Evolutionary conservation across 140 eudicot species (phyloP).

Genomic region (Stevia rebaudiana): DNA sequence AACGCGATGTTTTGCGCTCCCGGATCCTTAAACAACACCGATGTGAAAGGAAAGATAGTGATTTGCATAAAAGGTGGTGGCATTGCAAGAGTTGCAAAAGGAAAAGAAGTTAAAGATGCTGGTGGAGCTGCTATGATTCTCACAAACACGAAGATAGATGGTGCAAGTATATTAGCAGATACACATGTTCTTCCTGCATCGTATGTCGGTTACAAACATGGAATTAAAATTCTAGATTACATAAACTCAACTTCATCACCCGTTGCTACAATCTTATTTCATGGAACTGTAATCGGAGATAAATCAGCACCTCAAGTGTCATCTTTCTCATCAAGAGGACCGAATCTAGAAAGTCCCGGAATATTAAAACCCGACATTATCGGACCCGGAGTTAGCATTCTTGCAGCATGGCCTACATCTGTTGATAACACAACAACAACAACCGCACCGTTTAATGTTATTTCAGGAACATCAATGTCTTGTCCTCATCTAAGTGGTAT

Average conservation of each 20-base stretch:
- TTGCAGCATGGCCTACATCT: slow-evolving; percentile 64
- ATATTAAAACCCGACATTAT: slow-evolving; percentile 72
- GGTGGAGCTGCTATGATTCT: slow-evolving; percentile 72
- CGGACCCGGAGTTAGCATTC: slow-evolving; percentile 69
- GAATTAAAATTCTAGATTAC: slow-evolving; percentile 32
- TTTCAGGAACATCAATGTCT: slow-evolving; percentile 85
- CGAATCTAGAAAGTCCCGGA: slow-evolving; percentile 48
- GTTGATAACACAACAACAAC: slow-evolving; percentile 31
- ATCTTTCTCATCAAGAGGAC: slow-evolving; percentile 61
- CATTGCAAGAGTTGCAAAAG: slow-evolving; percentile 32
- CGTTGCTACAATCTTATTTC: slow-evolving; percentile 37
- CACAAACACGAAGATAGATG: slow-evolving; percentile 33
- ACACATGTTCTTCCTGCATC: slow-evolving; percentile 58
- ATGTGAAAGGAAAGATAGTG: slow-evolving; percentile 56
- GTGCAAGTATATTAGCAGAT: slow-evolving; percentile 38
- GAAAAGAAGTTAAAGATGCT: slow-evolving; percentile 41
- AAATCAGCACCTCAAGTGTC: slow-evolving; percentile 51
- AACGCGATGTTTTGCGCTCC: slow-evolving; percentile 25
- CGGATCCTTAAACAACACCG: slow-evolving; percentile 33
- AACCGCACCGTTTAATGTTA: slow-evolving; percentile 35
- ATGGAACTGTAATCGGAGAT: slow-evolving; percentile 54
- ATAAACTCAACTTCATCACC: slow-evolving; percentile 44
- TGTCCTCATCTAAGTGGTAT: slow-evolving; percentile 72
- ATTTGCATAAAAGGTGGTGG: slow-evolving; percentile 40
- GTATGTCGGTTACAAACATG: slow-evolving; percentile 32